Percentiles rank a stretch among this genome's conserved stretches.
Evolutionary conservation across 352 stramenopile species (phyloP).

Genomic region (Globisporangium barbulae): DNA sequence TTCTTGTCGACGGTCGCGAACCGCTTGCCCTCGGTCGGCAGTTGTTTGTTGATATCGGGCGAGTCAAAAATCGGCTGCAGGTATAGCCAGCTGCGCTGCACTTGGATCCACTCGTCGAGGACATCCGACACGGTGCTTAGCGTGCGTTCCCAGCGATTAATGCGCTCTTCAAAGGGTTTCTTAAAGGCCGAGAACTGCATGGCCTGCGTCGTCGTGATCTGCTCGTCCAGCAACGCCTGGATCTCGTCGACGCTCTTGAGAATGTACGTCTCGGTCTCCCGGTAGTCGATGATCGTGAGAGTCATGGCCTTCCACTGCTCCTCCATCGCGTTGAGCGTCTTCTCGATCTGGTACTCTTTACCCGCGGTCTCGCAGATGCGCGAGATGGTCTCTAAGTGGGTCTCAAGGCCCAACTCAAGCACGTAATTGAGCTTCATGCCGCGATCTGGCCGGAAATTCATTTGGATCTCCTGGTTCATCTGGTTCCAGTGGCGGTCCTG

Average conservation of each 20-base stretch:
- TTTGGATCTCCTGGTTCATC: slow-evolving; percentile 87
- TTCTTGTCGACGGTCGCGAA: slow-evolving; percentile 96
- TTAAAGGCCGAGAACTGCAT: slow-evolving; percentile 97
- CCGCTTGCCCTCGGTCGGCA: slow-evolving; percentile 92
- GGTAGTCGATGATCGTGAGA: slow-evolving; percentile 86
- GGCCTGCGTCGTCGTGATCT: slow-evolving; percentile 94
- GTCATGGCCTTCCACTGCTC: slow-evolving; percentile 86
- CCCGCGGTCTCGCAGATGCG: slow-evolving; percentile 91
- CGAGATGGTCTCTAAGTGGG: slow-evolving; percentile 86
- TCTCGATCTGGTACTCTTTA: slow-evolving; percentile 95
- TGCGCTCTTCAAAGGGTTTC: slow-evolving; percentile 92
- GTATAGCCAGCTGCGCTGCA: slow-evolving; percentile 95
- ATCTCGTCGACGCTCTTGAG: slow-evolving; percentile 94
- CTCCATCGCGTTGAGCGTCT: slow-evolving; percentile 91
- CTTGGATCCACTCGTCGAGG: slow-evolving; percentile 92
- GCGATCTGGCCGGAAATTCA: slow-evolving; percentile 82
- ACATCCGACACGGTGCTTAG: slow-evolving; percentile 91
- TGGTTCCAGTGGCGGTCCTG: slow-evolving; percentile 91
- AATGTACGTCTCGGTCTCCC: slow-evolving; percentile 92
- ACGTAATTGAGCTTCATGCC: slow-evolving; percentile 82
- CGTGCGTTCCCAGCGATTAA: slow-evolving; percentile 89
- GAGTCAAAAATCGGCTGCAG: slow-evolving; percentile 96
- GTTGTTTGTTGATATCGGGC: slow-evolving; percentile 95
- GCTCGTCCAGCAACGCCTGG: slow-evolving; percentile 91
- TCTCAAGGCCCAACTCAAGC: slow-evolving; percentile 80